A percentile compares a stretch with the other conserved stretches of the same genome.
These are phyloP conservation scores for Alternaria sp. DNA, from an alignment of 2,329 filamentous ascomycete genomes.

Conservation along the genomic window DNA sequence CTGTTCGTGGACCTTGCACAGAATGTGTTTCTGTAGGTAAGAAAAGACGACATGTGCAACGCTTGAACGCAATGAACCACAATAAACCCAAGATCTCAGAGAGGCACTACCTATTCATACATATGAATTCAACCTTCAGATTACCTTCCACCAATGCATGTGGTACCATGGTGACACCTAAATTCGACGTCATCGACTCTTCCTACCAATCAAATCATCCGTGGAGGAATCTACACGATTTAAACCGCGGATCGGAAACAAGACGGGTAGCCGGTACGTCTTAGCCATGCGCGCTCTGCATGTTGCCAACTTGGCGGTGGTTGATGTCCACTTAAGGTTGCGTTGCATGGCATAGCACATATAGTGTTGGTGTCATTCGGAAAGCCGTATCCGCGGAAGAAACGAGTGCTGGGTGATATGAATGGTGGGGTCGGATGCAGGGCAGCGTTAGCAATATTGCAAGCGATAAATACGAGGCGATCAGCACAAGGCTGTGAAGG, in stretches of 20 bases:
- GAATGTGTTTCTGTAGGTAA: not conserved
- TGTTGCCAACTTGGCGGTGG: slow-evolving; percentile 12
- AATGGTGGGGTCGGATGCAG: slow-evolving; percentile 16
- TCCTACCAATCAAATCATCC: slow-evolving; percentile 17
- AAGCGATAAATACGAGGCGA: slow-evolving; percentile 9
- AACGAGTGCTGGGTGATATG: slow-evolving; percentile 8
- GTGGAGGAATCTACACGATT: slow-evolving; percentile 4
- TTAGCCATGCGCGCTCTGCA: slow-evolving; percentile 18
- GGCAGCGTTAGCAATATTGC: slow-evolving; percentile 9
- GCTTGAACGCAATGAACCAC: not conserved
- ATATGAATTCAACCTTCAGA: slow-evolving; percentile 6
- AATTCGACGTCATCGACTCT: slow-evolving; percentile 23
- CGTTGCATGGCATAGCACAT: slow-evolving; percentile 13
- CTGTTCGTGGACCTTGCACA: not conserved
- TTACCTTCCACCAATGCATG: not conserved
- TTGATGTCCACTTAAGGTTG: slow-evolving; percentile 25
- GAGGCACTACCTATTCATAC: slow-evolving; percentile 1
- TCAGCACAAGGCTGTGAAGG: slow-evolving; percentile 16
- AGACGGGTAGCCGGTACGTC: slow-evolving; percentile 17
- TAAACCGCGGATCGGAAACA: slow-evolving; percentile 10
- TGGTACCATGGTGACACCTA: slow-evolving; percentile 6
- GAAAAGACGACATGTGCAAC: not conserved
- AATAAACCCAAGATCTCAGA: not conserved
- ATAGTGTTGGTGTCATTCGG: slow-evolving; percentile 13
- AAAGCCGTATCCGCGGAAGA: slow-evolving; percentile 11